Evolutionary conservation across 2,329 filamentous ascomycete species (phyloP), one percentile per base, ranked within the genome.

Genomic region (Exserohilum turcica): DNA sequence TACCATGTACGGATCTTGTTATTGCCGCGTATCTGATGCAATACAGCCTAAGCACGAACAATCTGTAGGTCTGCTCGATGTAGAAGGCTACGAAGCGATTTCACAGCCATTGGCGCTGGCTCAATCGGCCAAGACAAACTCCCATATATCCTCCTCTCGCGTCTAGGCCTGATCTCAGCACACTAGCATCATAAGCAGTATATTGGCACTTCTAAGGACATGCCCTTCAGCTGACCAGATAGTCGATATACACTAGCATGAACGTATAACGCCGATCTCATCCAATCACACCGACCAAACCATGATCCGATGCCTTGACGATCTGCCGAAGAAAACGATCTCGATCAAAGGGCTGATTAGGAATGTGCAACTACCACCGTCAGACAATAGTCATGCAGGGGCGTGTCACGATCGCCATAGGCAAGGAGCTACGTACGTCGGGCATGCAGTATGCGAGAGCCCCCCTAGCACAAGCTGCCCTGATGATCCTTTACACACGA

Each of bases 381-480:
- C 29, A 36, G 29, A 28, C 27, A 44, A 15, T 45, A 15, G 40
- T 16, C 27, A 50, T 31, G 24, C 46, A 54, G 46, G 51, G 46
- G 10, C 32, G 42, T 29, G 6, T 18, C 21, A 24, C 16, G 27
- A 16, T 33, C 15, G 24, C n/a, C 16, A 31, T 16, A 40, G 35
- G 24, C 21, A 24, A 24, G 21, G 21, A 24, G 21, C 21, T 43
- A 51, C 29, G 31, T 42, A 49, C 42, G 18, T n/a, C n/a, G n/a
- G n/a, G 27, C 32, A 36, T 51, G 42, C 16, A 35, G 45, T 37
- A 37, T 40, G 46, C 49, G 42, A 46, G 40, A 43, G n/a, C n/a
- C 42, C 31, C 29, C 42, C 52, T 51, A 31, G 9, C 24, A 18
- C 27, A 35, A 29, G 24, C 33, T 29, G 35, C 24, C 18, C 27